A percentile compares a stretch with the other conserved stretches of the same genome.
These are phyloP conservation scores for Paramyrothecium sp. DNA, from an alignment of 2,329 filamentous ascomycete species.

Conservation along the genomic window DNA sequence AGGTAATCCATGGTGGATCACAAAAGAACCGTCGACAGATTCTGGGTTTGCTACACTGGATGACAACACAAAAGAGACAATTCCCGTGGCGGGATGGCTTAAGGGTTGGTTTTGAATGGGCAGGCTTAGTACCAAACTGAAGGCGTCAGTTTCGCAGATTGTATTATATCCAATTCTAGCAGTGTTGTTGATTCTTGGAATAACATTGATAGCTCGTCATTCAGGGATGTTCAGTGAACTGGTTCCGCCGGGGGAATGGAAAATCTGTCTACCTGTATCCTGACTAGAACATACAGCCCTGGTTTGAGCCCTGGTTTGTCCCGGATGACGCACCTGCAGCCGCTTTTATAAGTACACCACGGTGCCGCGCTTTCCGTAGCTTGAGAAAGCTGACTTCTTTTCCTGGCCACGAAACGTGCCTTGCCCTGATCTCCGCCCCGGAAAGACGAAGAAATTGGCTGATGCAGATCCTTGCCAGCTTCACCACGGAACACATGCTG, in stretches of 20 bases:
- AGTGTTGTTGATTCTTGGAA: not conserved
- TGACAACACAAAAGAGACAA: no score
- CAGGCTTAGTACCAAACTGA: no score
- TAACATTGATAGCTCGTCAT: no score
- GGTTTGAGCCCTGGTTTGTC: not conserved
- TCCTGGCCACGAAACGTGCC: not conserved
- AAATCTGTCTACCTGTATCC: not conserved
- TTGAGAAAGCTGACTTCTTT: not conserved
- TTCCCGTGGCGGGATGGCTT: no score
- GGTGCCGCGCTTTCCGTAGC: not conserved
- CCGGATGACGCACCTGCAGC: not conserved
- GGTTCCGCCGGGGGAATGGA: not conserved
- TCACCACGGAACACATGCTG: not conserved
- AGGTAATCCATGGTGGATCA: no score
- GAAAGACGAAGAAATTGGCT: not conserved
- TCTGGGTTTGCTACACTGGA: no score
- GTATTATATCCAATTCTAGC: not conserved
- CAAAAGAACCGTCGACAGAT: no score
- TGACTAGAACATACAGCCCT: no score
- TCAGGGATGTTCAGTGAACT: no score
- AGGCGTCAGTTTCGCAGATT: not conserved
- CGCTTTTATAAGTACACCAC: not conserved
- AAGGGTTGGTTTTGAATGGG: no score
- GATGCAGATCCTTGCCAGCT: not conserved
- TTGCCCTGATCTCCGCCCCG: not conserved